Conservation (phyloP, 106 monocot species). For the Allium sativum region DNA sequence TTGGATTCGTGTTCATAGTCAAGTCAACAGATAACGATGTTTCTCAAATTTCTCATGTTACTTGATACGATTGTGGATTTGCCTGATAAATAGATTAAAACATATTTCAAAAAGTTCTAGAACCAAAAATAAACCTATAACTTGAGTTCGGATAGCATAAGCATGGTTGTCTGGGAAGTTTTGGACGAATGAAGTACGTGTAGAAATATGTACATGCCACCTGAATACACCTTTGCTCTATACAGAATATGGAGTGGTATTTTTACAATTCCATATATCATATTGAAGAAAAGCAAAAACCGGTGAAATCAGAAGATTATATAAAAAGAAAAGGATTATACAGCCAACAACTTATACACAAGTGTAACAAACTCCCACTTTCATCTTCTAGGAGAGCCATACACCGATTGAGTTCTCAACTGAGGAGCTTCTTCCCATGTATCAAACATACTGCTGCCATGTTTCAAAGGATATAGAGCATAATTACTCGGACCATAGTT, state of each 20-base stretch:
- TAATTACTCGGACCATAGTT: slow-evolving; percentile 34
- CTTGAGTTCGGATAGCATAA: no score
- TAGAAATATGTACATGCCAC: neutral
- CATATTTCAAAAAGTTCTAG: no score
- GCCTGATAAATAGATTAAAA: no score
- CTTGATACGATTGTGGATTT: no score
- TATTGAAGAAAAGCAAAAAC: slow-evolving; percentile 1
- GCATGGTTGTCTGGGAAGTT: no score
- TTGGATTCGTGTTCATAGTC: no score
- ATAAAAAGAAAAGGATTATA: neutral
- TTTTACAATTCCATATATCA: neutral
- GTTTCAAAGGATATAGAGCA: slow-evolving; percentile 12
- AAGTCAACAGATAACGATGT: no score
- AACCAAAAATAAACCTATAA: no score
- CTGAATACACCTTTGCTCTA: slow-evolving; percentile 3
- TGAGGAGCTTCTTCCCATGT: slow-evolving; percentile 18
- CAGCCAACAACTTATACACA: neutral
- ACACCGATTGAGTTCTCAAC: slow-evolving; percentile 16
- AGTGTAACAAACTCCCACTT: neutral
- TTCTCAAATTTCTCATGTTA: no score
- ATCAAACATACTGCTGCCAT: slow-evolving; percentile 19
- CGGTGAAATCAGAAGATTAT: neutral
- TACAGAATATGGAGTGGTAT: slow-evolving; percentile 1
- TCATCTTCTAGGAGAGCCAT: slow-evolving; percentile 42
- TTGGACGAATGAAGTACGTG: no score